Evolutionary conservation across 345 rosid genomes (phyloP), one percentile per base, ranked within the genome.

Genomic region (Nasturtium officinale): DNA sequence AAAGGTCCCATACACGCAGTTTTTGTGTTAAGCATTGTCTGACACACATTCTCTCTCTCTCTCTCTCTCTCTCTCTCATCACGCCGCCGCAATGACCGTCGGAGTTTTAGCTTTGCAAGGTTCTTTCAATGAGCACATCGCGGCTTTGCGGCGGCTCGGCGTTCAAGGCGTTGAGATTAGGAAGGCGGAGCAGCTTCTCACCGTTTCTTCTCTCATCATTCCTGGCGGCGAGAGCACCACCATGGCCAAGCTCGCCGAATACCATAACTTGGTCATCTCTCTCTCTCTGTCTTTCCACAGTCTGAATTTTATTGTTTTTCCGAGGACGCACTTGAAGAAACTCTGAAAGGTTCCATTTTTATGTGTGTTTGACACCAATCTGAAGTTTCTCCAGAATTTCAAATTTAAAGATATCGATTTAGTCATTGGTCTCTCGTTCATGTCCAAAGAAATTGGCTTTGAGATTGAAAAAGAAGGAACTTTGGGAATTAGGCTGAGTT

Each of bases 171-270:
- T 88, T 52, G 93, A 91, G 85, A 85, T 95, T 73, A 87, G 84
- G 86, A 95, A 89, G 77, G 85, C 97, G 3, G 97, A 87, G 28
- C 96, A 94, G 83, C 91, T 95, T 65, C 71, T 78, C 40, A 51
- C 68, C 67, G 86, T 95, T 55, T 79, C 80, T 55, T 95, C 96
- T 33, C 90, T 95, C 54, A 95, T 95, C 70, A 95, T 95, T 55
- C 99, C 97, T 33, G 99, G 99, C 2, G 99, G 99, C 30, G 99
- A 95, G 80, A 95, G 97, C 86, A 95, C 97, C 80, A 90, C 97
- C 77, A 95, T 95, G 99, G 96, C 99, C 73, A 95, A 90, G 78
- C 99, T 95, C 69, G 97, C 99, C 15, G 85, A 88, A 76, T 88
- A 68, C 68, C 96, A 95, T 67, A 89, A 90, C 71, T 85, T 95